Conservation (phyloP, 108 stramenopile genomes). For the Skeletonema costatum region DNA sequence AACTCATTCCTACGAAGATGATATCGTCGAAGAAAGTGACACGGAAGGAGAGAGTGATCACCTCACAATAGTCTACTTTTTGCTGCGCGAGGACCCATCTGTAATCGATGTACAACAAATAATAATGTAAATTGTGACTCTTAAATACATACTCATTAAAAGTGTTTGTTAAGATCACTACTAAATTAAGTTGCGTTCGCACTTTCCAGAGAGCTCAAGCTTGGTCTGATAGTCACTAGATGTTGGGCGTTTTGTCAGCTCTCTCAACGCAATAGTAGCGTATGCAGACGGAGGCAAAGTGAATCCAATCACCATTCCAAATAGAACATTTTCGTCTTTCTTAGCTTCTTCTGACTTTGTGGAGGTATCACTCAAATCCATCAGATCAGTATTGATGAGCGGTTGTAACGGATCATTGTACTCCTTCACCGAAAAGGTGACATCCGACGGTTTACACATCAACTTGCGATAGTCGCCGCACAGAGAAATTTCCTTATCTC, state of each 20-base stretch:
- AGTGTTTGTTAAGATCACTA: not conserved
- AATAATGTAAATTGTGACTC: not conserved
- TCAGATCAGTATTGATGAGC: slow-evolving; percentile 81
- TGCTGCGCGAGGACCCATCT: slow-evolving; percentile 35
- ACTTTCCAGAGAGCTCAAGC: slow-evolving; percentile 56
- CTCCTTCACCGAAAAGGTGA: slow-evolving; percentile 59
- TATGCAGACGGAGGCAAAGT: slow-evolving; percentile 87
- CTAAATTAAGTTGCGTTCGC: slow-evolving; percentile 30
- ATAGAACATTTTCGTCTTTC: slow-evolving; percentile 11
- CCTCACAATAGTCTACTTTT: slow-evolving; percentile 27
- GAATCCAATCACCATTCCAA: slow-evolving; percentile 88
- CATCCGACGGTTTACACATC: slow-evolving; percentile 70
- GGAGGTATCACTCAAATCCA: slow-evolving; percentile 57
- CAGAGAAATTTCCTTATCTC: slow-evolving; percentile 57
- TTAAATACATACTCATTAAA: not conserved
- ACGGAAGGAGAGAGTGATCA: slow-evolving; percentile 21
- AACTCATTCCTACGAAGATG: slow-evolving; percentile 16
- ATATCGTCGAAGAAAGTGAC: slow-evolving; percentile 31
- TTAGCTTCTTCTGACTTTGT: slow-evolving; percentile 14
- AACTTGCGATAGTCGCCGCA: slow-evolving; percentile 87
- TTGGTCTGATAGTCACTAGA: slow-evolving; percentile 81
- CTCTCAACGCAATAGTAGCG: slow-evolving; percentile 89
- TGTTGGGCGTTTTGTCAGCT: slow-evolving; percentile 84
- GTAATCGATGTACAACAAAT: slow-evolving; percentile 4
- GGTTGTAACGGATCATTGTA: slow-evolving; percentile 84